Percentiles rank a stretch among this genome's conserved stretches.
Evolutionary conservation across 78 protist species (phyloP).

Genomic region (Chrysochromulina tobinii): DNA sequence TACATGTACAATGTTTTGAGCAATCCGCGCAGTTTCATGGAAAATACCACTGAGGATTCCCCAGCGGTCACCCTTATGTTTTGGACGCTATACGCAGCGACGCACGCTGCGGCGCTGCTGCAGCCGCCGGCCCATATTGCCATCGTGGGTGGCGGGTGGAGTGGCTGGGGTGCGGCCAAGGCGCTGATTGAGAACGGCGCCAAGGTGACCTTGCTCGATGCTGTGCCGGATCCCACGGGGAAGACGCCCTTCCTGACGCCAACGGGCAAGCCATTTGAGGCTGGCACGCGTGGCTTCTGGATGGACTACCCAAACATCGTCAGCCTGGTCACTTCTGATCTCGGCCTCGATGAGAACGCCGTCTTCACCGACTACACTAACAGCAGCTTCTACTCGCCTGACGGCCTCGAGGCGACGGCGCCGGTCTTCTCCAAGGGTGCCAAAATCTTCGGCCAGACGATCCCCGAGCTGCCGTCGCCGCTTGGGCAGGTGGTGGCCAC

Average conservation of each 20-base stretch:
- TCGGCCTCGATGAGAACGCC: neutral
- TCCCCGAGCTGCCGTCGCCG: constrained; percentile 47
- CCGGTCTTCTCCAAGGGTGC: constrained; percentile 34
- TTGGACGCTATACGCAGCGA: neutral
- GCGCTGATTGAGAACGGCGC: constrained; percentile 23
- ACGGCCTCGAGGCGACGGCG: constrained; percentile 47
- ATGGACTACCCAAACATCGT: constrained; percentile 53
- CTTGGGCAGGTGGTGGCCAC: constrained; percentile 50
- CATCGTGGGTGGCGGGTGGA: neutral
- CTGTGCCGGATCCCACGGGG: constrained; percentile 30
- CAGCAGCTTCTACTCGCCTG: constrained; percentile 15
- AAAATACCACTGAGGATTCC: no score
- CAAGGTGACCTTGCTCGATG: constrained; percentile 24
- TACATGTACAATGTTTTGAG: no score
- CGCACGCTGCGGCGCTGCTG: neutral
- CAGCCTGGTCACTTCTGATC: neutral
- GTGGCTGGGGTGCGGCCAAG: constrained; percentile 52
- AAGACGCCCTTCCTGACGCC: constrained; percentile 22
- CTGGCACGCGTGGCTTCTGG: constrained; percentile 43
- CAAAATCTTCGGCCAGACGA: neutral
- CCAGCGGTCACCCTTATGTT: no score
- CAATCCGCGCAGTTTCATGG: no score
- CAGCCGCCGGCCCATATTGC: neutral
- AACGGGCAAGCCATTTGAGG: constrained; percentile 42
- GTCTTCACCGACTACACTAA: constrained; percentile 31